Conservation (phyloP, 257 asterid genomes). For the Salvia miltiorrhiza region DNA sequence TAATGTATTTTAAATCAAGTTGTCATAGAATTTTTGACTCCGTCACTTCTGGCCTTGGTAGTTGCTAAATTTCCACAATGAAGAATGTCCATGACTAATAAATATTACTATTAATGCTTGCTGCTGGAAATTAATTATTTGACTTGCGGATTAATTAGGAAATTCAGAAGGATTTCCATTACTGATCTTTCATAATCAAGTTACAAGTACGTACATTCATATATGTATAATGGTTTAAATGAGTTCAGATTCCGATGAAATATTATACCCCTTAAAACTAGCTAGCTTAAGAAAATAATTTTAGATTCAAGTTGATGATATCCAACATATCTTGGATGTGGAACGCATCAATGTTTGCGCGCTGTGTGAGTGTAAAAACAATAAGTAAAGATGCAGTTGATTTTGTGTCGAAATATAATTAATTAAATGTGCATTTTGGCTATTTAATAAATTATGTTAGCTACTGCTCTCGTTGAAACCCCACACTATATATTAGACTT, state of each 20-base stretch:
- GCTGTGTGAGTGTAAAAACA: no score
- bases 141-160: conserved; percentile 16
- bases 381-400: not conserved
- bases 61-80: conserved; percentile 30
- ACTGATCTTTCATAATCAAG: not conserved
- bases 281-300: no score
- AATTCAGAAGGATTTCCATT: conserved; percentile 3
- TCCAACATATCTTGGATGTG: no score
- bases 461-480: not conserved
- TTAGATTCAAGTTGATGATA: no score
- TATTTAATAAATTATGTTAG: not conserved
- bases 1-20: conserved; percentile 9
- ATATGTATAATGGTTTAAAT: no score
- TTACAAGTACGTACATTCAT: no score
- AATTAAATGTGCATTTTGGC: not conserved
- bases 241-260: no score
- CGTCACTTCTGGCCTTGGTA: conserved; percentile 2
- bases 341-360: no score
- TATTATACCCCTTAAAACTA: no score
- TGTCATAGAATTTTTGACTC: conserved; percentile 43
- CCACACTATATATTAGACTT: not conserved
- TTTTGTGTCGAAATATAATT: not conserved
- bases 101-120: not conserved
- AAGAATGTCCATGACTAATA: not conserved
- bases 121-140: conserved; percentile 2